Conservation (phyloP, 2,329 filamentous ascomycete species). For the Pseudogymnoascus destructans region DNA sequence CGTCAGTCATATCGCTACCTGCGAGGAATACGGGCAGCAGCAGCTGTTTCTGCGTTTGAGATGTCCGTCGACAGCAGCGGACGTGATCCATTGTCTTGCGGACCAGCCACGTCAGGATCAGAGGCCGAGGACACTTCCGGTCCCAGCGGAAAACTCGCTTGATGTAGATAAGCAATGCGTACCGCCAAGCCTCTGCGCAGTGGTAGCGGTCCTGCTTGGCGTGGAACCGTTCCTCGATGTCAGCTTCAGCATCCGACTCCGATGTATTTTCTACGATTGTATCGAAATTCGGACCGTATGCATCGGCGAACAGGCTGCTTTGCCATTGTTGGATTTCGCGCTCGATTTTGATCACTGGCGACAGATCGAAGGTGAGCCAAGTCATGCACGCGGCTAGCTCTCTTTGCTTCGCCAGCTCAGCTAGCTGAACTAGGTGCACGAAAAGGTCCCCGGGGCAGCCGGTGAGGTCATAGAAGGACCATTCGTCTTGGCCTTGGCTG, state of each 20-base stretch:
- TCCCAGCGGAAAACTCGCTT: constrained; percentile 22
- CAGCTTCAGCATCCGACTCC: constrained; percentile 11
- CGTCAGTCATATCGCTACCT: constrained; percentile 23
- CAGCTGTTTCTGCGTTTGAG: constrained; percentile 27
- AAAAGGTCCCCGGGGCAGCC: constrained; percentile 26
- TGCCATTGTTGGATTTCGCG: constrained; percentile 13
- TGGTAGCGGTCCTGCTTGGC: constrained; percentile 22
- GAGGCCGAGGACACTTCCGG: constrained; percentile 11
- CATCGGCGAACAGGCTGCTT: constrained; percentile 14
- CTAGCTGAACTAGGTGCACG: constrained; percentile 21
- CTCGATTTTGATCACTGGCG: constrained; percentile 17
- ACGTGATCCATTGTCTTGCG: constrained; percentile 25
- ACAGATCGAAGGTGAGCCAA: constrained; percentile 24
- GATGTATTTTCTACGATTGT: background rate
- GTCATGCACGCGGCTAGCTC: constrained; percentile 23
- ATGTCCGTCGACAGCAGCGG: constrained; percentile 22
- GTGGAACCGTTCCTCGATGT: constrained; percentile 8
- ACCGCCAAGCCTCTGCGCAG: constrained; percentile 27
- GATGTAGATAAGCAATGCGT: constrained; percentile 26
- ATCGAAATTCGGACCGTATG: background rate
- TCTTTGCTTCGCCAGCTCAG: constrained; percentile 23
- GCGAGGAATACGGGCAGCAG: constrained; percentile 29
- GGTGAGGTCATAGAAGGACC: constrained; percentile 26
- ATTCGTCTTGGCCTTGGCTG: constrained; percentile 17
- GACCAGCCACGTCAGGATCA: constrained; percentile 18